phyloP scores from a whole-genome alignment of 768 basidiomycete genomes.

The Rhizopogon roseolus region DNA sequence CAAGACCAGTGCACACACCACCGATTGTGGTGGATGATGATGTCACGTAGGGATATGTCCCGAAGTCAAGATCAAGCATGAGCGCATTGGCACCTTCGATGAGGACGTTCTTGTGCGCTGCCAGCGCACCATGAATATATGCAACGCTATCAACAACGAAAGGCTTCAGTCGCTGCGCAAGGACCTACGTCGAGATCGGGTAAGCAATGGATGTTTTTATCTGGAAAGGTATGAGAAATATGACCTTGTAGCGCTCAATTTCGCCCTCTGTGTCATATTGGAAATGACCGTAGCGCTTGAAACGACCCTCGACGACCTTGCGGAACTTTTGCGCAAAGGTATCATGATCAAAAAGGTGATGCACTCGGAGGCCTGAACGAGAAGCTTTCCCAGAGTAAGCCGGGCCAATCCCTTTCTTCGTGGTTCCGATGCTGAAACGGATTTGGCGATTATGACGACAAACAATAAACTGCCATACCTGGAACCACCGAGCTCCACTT shows the following conservation, averaged over 20 bases:
- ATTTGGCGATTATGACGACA: background rate
- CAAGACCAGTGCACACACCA: conserved; percentile 96
- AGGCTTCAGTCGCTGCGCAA: conserved; percentile 81
- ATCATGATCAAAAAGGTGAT: conserved; percentile 88
- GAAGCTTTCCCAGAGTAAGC: conserved; percentile 98
- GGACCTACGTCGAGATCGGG: conserved; percentile 39
- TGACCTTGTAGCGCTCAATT: conserved; percentile 86
- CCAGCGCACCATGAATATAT: conserved; percentile 79
- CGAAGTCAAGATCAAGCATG: conserved; percentile 98
- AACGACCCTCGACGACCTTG: conserved; percentile 91
- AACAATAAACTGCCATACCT: conserved; percentile 39
- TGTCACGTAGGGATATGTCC: conserved; percentile 97
- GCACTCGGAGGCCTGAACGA: conserved; percentile 90
- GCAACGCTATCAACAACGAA: conserved; percentile 86
- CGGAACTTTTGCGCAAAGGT: conserved; percentile 91
- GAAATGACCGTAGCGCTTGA: conserved; percentile 97
- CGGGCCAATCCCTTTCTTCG: conserved; percentile 97
- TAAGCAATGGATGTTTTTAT: background rate
- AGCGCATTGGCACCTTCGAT: conserved; percentile 98
- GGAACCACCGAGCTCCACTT: conserved; percentile 91
- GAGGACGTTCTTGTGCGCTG: conserved; percentile 72
- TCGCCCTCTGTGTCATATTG: conserved; percentile 99
- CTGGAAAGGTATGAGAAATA: background rate
- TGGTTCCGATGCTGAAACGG: conserved; percentile 82
- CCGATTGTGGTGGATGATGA: conserved; percentile 92